Evolutionary conservation across 2,329 filamentous ascomycete species (phyloP).

Genomic region (Fusarium continuum): DNA sequence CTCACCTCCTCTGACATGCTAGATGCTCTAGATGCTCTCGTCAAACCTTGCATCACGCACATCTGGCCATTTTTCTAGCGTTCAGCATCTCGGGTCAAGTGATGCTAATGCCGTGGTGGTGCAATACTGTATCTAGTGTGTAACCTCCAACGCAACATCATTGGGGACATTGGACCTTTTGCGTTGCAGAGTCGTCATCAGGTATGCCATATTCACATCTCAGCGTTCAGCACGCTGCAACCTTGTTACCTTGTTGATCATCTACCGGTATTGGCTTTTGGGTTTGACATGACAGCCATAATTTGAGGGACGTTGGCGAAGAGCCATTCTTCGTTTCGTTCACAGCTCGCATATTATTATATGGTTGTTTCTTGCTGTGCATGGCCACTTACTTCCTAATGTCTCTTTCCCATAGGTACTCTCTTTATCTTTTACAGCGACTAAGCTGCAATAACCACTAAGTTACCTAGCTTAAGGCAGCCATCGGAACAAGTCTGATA

Average conservation of each 20-base stretch:
- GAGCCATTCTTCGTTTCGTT: neutral
- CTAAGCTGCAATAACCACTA: no score
- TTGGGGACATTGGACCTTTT: neutral
- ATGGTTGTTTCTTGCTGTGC: neutral
- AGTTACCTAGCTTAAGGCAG: no score
- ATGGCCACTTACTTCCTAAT: neutral
- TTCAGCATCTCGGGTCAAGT: slow-evolving; percentile 38
- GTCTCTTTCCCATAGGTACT: neutral
- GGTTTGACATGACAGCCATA: neutral
- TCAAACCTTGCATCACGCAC: slow-evolving; percentile 25
- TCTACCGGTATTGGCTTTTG: neutral
- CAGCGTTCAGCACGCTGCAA: slow-evolving; percentile 10
- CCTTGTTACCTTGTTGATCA: slow-evolving; percentile 1
- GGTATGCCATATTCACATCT: slow-evolving; percentile 12
- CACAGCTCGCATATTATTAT: neutral
- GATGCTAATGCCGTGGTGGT: slow-evolving; percentile 28
- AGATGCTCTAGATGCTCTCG: no score
- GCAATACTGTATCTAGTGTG: no score
- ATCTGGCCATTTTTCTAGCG: slow-evolving; percentile 28
- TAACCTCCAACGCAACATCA: slow-evolving; percentile 22
- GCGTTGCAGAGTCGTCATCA: slow-evolving; percentile 22
- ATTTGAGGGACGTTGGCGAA: neutral
- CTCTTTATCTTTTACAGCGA: no score
- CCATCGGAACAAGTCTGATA: no score
- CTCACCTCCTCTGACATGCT: slow-evolving; percentile 21